Evolutionary conservation across 768 basidiomycete genomes (phyloP).

Genomic region (Russula brevipes): DNA sequence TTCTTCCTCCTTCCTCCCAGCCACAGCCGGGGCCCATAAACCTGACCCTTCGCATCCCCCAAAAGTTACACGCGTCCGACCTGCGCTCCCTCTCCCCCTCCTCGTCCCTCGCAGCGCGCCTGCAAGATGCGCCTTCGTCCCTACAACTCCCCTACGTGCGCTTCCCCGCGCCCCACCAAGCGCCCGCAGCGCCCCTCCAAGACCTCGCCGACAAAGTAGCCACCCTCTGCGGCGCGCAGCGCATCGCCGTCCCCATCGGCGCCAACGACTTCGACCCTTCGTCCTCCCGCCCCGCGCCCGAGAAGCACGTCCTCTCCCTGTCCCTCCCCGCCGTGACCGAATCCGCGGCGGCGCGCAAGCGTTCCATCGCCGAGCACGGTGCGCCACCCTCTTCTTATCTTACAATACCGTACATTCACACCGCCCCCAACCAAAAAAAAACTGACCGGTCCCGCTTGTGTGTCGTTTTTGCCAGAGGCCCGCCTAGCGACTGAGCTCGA

Average conservation of each 20-base stretch:
- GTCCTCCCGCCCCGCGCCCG: background rate
- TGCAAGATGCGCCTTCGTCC: constrained; percentile 49
- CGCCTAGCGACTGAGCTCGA: constrained; percentile 47
- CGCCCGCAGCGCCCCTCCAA: constrained; percentile 29
- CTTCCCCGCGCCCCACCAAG: constrained; percentile 25
- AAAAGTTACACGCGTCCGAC: constrained; percentile 72
- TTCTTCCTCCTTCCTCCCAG: no score
- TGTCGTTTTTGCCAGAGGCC: constrained; percentile 34
- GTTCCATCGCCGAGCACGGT: constrained; percentile 53
- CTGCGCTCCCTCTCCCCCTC: constrained; percentile 53
- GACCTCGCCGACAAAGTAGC: constrained; percentile 43
- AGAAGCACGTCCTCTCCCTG: constrained; percentile 56
- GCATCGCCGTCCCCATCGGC: constrained; percentile 37
- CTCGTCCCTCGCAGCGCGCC: constrained; percentile 43
- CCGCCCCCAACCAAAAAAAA: background rate
- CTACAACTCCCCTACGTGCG: constrained; percentile 60
- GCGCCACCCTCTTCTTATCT: constrained; percentile 24
- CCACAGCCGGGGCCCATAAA: no score
- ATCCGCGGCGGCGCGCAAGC: constrained; percentile 41
- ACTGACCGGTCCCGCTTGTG: background rate
- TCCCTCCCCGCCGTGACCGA: constrained; percentile 47
- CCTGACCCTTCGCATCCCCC: background rate
- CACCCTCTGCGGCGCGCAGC: constrained; percentile 48
- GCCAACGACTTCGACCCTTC: no score
- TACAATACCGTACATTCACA: background rate